Evolutionary conservation across 768 basidiomycete genomes (phyloP).

Genomic region (Gymnopilus junonius): DNA sequence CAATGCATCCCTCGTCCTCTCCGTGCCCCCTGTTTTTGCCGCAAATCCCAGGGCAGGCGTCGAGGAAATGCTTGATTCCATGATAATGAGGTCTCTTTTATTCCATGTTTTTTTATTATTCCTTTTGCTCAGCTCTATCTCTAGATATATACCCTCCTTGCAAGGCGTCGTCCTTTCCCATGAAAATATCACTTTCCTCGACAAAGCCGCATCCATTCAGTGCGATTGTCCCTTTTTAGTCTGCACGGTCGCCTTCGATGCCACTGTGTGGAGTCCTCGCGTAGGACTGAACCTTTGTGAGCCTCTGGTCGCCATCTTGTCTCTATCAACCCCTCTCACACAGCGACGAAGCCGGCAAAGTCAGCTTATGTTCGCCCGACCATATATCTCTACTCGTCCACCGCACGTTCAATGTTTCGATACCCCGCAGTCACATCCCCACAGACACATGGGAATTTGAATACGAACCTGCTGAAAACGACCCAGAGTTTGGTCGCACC

Average conservation of each 20-base stretch:
- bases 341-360: conserved; percentile 66
- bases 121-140: not conserved
- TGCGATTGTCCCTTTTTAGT: conserved; percentile 87
- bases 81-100: conserved; percentile 86
- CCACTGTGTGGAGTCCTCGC: conserved; percentile 86
- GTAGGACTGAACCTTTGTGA: conserved; percentile 81
- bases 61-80: conserved; percentile 89
- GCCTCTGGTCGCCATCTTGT: conserved; percentile 25
- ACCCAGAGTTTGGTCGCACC: conserved; percentile 65
- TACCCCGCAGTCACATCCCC: conserved; percentile 91
- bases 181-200: conserved; percentile 73
- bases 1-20: conserved; percentile 68
- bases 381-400: conserved; percentile 91
- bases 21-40: conserved; percentile 84
- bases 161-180: conserved; percentile 88
- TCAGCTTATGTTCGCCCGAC: conserved; percentile 89
- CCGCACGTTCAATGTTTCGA: conserved; percentile 93
- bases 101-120: not conserved
- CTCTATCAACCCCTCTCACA: not conserved
- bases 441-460: conserved; percentile 83
- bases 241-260: conserved; percentile 77
- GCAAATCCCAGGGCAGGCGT: conserved; percentile 73
- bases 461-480: conserved; percentile 81
- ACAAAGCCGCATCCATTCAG: conserved; percentile 67
- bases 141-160: conserved; percentile 87